Evolutionary conservation across 106 monocot species (phyloP), one percentile per base, ranked within the genome.

Genomic region (Gastrodia elata): DNA sequence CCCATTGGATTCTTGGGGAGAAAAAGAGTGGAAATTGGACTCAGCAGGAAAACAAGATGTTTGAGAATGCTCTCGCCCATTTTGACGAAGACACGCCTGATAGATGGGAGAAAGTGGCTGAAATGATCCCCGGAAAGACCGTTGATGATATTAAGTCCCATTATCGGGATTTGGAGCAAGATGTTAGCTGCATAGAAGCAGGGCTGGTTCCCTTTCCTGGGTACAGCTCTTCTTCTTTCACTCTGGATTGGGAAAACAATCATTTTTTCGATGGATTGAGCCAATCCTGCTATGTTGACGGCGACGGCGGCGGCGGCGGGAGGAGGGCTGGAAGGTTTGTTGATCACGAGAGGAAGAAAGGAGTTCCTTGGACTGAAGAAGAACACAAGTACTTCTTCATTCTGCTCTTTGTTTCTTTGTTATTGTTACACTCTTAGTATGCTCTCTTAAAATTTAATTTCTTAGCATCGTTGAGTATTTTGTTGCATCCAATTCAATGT

Each of bases 271-370:
- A 82, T 6, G 78, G 69, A 5, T 76, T 82, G 68, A 77, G 39
- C 68, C 81, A 77, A 39, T 39, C 71, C 2, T 85, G 73, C 58
- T 76, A 72, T 39, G 80, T 75, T 39, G 79, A 78, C 20, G n/a
- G n/a, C n/a, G n/a, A n/a, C n/a, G n/a, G n/a, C n/a, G n/a, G n/a
- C n/a, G n/a, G n/a, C n/a, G 86, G 82, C 13, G 86, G 79, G 80
- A 72, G 85, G 44, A 30, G 75, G 18, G 83, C 38, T 1, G 79
- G 70, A n/a, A 72, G 85, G 68, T 73, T 76, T 2, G 74, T 71
- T 4, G 91, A 88, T 39, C 94, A 94, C 22, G 91, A 94, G 81
- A 83, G 91, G 80, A 94, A 94, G 80, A 94, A 94, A 58, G 94
- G 91, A 5, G 81, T 94, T 30, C 90, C 94, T 24, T 94, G 94